Evolutionary conservation across 1,284 basidiomycete species (phyloP).

Genomic region (Pseudomicrostroma phylloplanum): DNA sequence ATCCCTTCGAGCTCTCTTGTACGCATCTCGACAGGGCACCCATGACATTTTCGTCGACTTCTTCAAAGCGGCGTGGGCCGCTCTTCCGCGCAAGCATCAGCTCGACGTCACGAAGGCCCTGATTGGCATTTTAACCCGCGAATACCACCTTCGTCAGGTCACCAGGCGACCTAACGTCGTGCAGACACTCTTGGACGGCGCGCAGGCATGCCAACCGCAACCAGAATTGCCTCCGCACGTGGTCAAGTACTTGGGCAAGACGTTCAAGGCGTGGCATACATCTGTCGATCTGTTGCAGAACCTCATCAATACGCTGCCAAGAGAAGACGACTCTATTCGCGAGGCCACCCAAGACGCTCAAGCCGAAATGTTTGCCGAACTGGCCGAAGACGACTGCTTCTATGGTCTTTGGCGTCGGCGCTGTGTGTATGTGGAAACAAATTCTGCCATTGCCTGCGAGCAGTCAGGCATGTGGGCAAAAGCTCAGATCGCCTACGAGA

Average conservation of each 20-base stretch:
- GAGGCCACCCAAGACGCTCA: conserved; percentile 86
- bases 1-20: conserved; percentile 78
- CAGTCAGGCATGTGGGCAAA: conserved; percentile 97
- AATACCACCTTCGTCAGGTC: conserved; percentile 83
- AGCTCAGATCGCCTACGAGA: conserved; percentile 82
- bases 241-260: conserved; percentile 92
- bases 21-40: conserved; percentile 69
- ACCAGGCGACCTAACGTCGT: conserved; percentile 90
- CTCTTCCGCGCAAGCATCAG: conserved; percentile 79
- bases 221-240: conserved; percentile 88
- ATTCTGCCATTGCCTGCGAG: conserved; percentile 84
- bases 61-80: conserved; percentile 84
- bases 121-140: conserved; percentile 83
- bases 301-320: conserved; percentile 59
- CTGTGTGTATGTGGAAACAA: conserved; percentile 81
- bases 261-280: conserved; percentile 90
- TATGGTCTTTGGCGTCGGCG: conserved; percentile 93
- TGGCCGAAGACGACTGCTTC: conserved; percentile 94
- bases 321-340: conserved; percentile 71
- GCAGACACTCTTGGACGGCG: conserved; percentile 79
- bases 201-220: conserved; percentile 75
- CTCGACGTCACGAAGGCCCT: conserved; percentile 81
- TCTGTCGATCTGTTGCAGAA: conserved; percentile 80
- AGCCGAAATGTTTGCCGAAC: conserved; percentile 88
- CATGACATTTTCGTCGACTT: conserved; percentile 84